phyloP scores from a whole-genome alignment of 176 grass and related monocot species.

The Rhynchospora breviuscula region DNA sequence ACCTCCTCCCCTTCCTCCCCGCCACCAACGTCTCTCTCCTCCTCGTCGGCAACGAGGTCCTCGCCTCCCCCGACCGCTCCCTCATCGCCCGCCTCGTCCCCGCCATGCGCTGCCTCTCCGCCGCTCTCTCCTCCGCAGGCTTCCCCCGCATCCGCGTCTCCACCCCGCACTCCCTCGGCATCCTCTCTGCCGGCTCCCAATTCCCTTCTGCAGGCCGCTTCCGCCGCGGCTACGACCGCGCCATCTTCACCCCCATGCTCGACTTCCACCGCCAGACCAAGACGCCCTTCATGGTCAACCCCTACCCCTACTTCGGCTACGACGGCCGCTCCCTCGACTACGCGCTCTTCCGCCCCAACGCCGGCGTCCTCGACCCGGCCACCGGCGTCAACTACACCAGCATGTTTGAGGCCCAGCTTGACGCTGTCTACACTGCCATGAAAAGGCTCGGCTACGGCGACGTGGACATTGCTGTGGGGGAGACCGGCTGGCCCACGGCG shows the following conservation, averaged over 20 bases:
- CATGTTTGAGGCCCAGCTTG: constrained; percentile 85
- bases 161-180: constrained; percentile 76
- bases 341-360: constrained; percentile 60
- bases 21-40: constrained; percentile 56
- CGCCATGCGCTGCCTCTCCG: constrained; percentile 45
- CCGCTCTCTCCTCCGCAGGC: constrained; percentile 37
- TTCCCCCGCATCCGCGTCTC: constrained; percentile 38
- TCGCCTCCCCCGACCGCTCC: constrained; percentile 23
- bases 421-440: constrained; percentile 75
- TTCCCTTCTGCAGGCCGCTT: constrained; percentile 52
- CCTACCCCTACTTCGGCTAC: constrained; percentile 95
- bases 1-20: constrained; percentile 53
- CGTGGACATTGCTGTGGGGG: constrained; percentile 66
- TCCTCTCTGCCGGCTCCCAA: constrained; percentile 49
- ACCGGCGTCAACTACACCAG: constrained; percentile 73
- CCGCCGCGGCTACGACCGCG: constrained; percentile 27
- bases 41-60: constrained; percentile 75
- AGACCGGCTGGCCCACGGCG: constrained; percentile 72
- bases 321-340: constrained; percentile 37
- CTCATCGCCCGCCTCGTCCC: constrained; percentile 50
- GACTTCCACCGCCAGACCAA: constrained; percentile 49
- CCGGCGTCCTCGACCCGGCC: constrained; percentile 40
- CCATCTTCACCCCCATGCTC: constrained; percentile 64
- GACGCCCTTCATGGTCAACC: constrained; percentile 62
- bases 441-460: constrained; percentile 42